A percentile compares a stretch with the other conserved stretches of the same genome.
These are phyloP conservation scores for Podaxis carcinomalis DNA, from an alignment of 768 basidiomycete species.

Conservation along the genomic window DNA sequence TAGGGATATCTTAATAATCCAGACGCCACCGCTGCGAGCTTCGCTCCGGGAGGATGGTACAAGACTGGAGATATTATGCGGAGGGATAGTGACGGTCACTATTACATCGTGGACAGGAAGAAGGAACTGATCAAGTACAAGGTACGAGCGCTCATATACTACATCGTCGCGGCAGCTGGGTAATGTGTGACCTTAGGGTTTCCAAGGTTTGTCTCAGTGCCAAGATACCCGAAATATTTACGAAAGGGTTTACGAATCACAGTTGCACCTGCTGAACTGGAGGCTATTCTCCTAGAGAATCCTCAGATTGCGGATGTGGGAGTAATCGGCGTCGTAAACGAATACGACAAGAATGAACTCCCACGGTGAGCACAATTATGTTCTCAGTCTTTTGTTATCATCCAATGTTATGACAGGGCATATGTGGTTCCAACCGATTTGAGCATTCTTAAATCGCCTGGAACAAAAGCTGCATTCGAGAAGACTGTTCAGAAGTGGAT, in stretches of 20 bases:
- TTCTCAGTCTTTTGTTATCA: not conserved
- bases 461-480: conserved; percentile 31
- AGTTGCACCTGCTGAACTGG: conserved; percentile 71
- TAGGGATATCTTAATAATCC: conserved; percentile 62
- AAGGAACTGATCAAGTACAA: conserved; percentile 63
- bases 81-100: conserved; percentile 57
- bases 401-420: conserved; percentile 27
- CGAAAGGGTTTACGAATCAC: not conserved
- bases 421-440: conserved; percentile 37
- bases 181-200: conserved; percentile 14
- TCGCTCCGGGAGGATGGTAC: conserved; percentile 63
- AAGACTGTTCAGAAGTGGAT: conserved; percentile 49
- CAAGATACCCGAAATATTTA: not conserved
- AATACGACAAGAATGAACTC: conserved; percentile 57
- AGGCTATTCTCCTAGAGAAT: conserved; percentile 55
- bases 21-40: conserved; percentile 49
- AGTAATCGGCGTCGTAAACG: conserved; percentile 55
- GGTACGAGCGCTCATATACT: conserved; percentile 17
- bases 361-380: conserved; percentile 40
- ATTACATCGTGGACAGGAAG: conserved; percentile 52
- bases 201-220: conserved; percentile 16
- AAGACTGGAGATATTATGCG: conserved; percentile 67
- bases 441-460: conserved; percentile 12
- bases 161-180: not conserved
- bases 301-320: conserved; percentile 58